Evolutionary conservation across 371 early-diverging fungal species (phyloP).

Genomic region (Cokeromyces recurvatus): DNA sequence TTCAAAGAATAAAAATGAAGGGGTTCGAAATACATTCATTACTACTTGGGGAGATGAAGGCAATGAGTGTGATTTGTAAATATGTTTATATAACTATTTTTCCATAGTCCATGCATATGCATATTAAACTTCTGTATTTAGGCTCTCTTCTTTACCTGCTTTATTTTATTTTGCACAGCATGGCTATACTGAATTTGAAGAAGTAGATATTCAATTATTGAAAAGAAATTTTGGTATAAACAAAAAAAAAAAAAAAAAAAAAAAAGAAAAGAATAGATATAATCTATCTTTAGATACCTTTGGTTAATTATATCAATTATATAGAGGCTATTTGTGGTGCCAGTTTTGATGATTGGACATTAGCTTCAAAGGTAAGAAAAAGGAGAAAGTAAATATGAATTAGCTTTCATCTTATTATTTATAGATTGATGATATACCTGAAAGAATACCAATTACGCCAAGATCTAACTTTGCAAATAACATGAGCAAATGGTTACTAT

Average conservation of each 20-base stretch:
- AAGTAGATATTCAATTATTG: conserved; percentile 55
- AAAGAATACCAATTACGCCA: conserved; percentile 40
- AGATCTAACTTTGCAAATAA: conserved; percentile 66
- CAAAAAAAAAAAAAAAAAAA: no score
- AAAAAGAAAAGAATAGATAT: background rate
- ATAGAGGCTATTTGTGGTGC: conserved; percentile 76
- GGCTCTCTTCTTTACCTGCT: conserved; percentile 70
- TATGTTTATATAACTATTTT: no score
- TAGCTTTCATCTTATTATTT: conserved; percentile 3
- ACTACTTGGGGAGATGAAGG: conserved; percentile 92
- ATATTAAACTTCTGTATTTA: no score
- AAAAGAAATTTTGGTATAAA: conserved; percentile 62
- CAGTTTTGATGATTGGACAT: conserved; percentile 67
- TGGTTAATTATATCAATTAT: background rate
- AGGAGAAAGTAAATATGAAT: background rate
- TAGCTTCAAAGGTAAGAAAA: conserved; percentile 65
- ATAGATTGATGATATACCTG: conserved; percentile 53
- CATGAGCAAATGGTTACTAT: conserved; percentile 79
- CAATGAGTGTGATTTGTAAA: conserved; percentile 82
- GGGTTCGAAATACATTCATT: conserved; percentile 70
- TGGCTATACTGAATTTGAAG: conserved; percentile 58
- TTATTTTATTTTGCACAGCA: conserved; percentile 75
- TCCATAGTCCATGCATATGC: no score
- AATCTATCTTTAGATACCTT: no score
- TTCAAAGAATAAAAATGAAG: conserved; percentile 51